These are phyloP conservation scores for Yamadazyma atmosphaerica DNA, from an alignment of 1,139 yeast genomes.

Conservation along the genomic window DNA sequence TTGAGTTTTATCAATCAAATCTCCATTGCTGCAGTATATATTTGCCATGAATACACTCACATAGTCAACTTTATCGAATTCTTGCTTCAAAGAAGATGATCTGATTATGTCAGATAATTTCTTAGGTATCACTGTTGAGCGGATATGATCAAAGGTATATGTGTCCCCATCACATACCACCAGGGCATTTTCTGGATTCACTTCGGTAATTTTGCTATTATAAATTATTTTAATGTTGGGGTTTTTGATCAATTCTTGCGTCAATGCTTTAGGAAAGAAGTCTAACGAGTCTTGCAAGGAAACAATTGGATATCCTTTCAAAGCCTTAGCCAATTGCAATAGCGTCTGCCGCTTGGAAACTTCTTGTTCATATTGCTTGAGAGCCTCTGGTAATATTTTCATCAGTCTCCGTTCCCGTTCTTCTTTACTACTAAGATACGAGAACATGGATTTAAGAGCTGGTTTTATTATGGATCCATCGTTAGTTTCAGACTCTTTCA, in stretches of 20 bases:
- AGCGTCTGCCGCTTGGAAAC: slow-evolving; percentile 42
- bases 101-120: slow-evolving; percentile 25
- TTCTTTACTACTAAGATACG: slow-evolving; percentile 10
- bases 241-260: slow-evolving; percentile 30
- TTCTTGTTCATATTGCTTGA: slow-evolving; percentile 29
- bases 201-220: slow-evolving; percentile 19
- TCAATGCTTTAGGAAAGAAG: slow-evolving; percentile 45
- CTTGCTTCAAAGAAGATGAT: slow-evolving; percentile 10
- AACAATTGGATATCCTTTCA: slow-evolving; percentile 53
- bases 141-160: slow-evolving; percentile 48
- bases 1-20: slow-evolving; percentile 43
- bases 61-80: slow-evolving; percentile 37
- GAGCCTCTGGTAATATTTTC: slow-evolving; percentile 16
- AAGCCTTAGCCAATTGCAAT: slow-evolving; percentile 27
- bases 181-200: slow-evolving; percentile 20
- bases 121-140: slow-evolving; percentile 55
- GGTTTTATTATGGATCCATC: slow-evolving; percentile 58
- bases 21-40: slow-evolving; percentile 35
- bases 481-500: slow-evolving; percentile 57
- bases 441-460: slow-evolving; percentile 18
- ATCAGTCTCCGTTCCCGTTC: slow-evolving; percentile 2
- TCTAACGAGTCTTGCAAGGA: slow-evolving; percentile 56
- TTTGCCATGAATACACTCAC: slow-evolving; percentile 63
- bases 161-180: slow-evolving; percentile 11
- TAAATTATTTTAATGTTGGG: slow-evolving; percentile 44